A percentile compares a stretch with the other conserved stretches of the same genome.
phyloP scores from a whole-genome alignment of 805 yeast genomes.

The Candida namnaoensis region DNA sequence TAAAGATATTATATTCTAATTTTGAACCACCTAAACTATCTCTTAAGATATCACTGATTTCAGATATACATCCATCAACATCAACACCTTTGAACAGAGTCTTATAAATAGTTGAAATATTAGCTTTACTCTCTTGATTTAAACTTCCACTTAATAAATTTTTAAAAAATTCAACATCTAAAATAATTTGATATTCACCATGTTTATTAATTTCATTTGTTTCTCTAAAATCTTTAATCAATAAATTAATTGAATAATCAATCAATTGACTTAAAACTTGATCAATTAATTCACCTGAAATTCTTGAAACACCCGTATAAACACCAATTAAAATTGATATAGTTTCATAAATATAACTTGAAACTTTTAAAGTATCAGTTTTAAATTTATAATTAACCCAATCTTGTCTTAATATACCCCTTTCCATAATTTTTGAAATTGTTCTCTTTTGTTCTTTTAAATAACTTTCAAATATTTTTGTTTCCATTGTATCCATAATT shows the following conservation, averaged over 20 bases:
- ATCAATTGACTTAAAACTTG: slow-evolving; percentile 36
- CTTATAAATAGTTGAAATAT: too few relatives aligned
- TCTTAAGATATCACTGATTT: neutral
- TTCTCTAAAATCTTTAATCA: slow-evolving; percentile 30
- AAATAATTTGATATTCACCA: slow-evolving; percentile 40
- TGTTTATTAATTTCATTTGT: slow-evolving; percentile 35
- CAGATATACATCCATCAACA: neutral
- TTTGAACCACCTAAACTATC: slow-evolving; percentile 6
- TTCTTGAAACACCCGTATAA: slow-evolving; percentile 40
- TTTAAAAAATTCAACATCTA: slow-evolving; percentile 46
- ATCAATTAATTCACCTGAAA: slow-evolving; percentile 36
- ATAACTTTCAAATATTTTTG: slow-evolving; percentile 44
- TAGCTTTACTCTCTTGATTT: neutral
- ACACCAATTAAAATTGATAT: slow-evolving; percentile 39
- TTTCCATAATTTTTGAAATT: slow-evolving; percentile 28
- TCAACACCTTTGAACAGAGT: neutral
- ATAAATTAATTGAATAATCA: slow-evolving; percentile 27
- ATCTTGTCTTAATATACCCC: slow-evolving; percentile 30
- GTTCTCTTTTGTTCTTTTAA: slow-evolving; percentile 36
- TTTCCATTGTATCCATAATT: slow-evolving; percentile 38
- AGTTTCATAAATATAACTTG: slow-evolving; percentile 40
- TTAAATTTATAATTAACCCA: slow-evolving; percentile 30
- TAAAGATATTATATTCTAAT: slow-evolving; percentile 14
- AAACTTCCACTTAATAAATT: slow-evolving; percentile 2
- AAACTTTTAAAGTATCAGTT: slow-evolving; percentile 24